Evolutionary conservation across 768 basidiomycete genomes (phyloP), one percentile per base, ranked within the genome.

Genomic region (Mycena crocata): DNA sequence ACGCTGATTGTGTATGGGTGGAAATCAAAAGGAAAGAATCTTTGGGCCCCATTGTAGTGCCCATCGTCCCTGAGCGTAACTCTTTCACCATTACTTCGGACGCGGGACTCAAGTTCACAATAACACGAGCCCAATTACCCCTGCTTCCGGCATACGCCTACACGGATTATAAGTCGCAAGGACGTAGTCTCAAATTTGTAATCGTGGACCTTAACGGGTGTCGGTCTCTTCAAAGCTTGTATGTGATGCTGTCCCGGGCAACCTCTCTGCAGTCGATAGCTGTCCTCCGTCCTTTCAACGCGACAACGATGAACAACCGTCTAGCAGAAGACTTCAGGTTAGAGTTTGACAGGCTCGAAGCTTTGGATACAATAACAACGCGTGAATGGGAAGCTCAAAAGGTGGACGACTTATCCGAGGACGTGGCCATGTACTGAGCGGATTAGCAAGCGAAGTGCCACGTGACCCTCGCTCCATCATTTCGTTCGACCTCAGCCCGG

Each of bases 161-260:
- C 15, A 62, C 60, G 1, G 60, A 62, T 23, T 62, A 42, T 10
- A 62, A 62, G 31, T 42, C 60, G 2, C 60, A 62, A 10, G 60
- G 60, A 0, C 5, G 40, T 2, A 52, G 49, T 26, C 19, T 62
- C 2, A 2, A n/a, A 0, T 17, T 2, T 7, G 60, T 24, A 0
- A 52, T 44, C 5, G 2, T 62, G 0, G 60, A 62, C 24, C 31
- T 62, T 0, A 34, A 42, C 6, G 60, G 60, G 2, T n/a, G 21
- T 13, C 17, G 3, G 24, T 42, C 49, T 0, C 39, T 62, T 12
- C 60, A 62, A 19, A 52, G 60, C 21, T 3, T 51, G 4, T 62
- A 62, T 39, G 60, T 62, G 2, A 62, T 62, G 60, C 1, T 62
- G 1, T 62, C 60, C 0, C 37, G 60, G 0, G 60, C 50, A 0